These are phyloP conservation scores for Aspergillus egyptiacus DNA, from an alignment of 495 filamentous ascomycete species.

Conservation along the genomic window DNA sequence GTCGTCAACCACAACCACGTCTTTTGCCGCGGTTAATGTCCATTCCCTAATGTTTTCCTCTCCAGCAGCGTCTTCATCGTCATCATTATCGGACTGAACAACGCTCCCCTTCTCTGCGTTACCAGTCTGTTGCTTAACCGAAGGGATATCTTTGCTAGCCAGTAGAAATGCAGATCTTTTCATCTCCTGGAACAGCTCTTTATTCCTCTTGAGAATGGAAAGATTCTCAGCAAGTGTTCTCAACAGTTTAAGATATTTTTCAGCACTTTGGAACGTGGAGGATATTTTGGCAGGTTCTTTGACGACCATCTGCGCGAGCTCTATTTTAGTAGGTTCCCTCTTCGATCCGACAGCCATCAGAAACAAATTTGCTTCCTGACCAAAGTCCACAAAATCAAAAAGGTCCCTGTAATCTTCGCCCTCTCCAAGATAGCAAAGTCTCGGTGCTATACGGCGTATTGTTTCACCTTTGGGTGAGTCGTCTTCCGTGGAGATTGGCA, in stretches of 20 bases:
- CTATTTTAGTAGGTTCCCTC: constrained; percentile 75
- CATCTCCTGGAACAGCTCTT: constrained; percentile 68
- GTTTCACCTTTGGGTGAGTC: constrained; percentile 27
- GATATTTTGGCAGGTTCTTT: constrained; percentile 74
- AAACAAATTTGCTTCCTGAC: constrained; percentile 78
- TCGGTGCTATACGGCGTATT: constrained; percentile 53
- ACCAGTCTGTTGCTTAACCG: constrained; percentile 16
- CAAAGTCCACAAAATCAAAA: constrained; percentile 96
- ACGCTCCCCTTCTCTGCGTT: constrained; percentile 21
- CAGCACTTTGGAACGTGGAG: constrained; percentile 66
- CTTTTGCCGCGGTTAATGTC: constrained; percentile 59
- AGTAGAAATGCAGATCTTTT: constrained; percentile 69
- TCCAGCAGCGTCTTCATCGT: constrained; percentile 49
- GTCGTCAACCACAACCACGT: constrained; percentile 81
- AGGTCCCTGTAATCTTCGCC: constrained; percentile 75
- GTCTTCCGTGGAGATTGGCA: constrained; percentile 54
- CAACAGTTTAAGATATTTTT: constrained; percentile 79
- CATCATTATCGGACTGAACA: constrained; percentile 38
- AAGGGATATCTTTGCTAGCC: constrained; percentile 66
- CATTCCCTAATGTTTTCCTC: constrained; percentile 70
- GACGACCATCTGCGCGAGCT: constrained; percentile 74
- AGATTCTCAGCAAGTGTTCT: constrained; percentile 68
- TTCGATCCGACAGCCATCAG: constrained; percentile 82
- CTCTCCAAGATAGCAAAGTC: constrained; percentile 70
- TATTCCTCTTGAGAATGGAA: constrained; percentile 65